Evolutionary conservation across 2,329 filamentous ascomycete genomes (phyloP), one percentile per base, ranked within the genome.

Genomic region (Sarocladium kiliense): DNA sequence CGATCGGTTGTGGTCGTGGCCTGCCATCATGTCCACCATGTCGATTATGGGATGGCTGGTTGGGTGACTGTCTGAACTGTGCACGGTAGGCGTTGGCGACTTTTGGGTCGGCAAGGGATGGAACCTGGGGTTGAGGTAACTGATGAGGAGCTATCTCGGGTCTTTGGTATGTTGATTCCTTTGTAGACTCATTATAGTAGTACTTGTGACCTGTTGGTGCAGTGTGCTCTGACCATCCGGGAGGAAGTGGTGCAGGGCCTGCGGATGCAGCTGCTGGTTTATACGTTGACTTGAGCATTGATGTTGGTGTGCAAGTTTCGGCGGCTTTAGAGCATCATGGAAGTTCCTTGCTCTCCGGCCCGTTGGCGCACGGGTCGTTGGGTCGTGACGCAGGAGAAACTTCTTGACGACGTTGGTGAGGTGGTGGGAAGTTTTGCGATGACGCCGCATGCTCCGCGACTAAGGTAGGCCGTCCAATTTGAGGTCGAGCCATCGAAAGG

Each of bases 201-300:
- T 96, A 97, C 26, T 80, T 79, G 70, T 96, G 91, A 3, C 91
- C 91, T 53, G 87, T 87, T 5, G 91, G 92, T 54, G 92, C 91
- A 71, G 86, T 92, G 73, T 97, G 91, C 70, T 96, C 89, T n/a
- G 88, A 90, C 92, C 92, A 97, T 59, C 90, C 91, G 42, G 86
- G 78, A 26, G 86, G 87, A 1, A 97, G 77, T 34, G 88, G 83
- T 45, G 82, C 77, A 18, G 63, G 61, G 9, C 57, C 61, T 1
- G 60, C 63, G 7, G 72, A 57, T 55, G 69, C 67, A 10, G 80
- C 78, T 21, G 80, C 78, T 21, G 84, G 78, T 58, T 81, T 84
- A 70, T 92, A 85, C n/a, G 89, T 92, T 19, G 87, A 89, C 66
- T 85, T 91, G 50, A 93, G 75, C 87, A 91, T 91, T 32, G 49